Evolutionary conservation across 2,329 filamentous ascomycete species (phyloP).

Genomic region (Penicillium sumatraense): DNA sequence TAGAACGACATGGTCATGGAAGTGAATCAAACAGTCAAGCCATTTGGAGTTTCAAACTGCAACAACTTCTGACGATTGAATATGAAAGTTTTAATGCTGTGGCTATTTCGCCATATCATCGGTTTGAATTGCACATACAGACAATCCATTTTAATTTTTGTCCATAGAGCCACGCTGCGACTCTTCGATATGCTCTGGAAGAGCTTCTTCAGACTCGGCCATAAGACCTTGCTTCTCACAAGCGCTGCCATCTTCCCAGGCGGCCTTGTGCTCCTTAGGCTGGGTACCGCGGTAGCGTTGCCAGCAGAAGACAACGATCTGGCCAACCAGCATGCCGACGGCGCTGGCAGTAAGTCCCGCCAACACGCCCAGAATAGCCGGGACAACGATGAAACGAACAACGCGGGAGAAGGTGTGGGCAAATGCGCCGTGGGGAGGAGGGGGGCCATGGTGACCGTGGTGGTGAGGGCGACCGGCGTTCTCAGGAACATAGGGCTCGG

Average conservation of each 20-base stretch:
- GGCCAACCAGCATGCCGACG: conserved; percentile 54
- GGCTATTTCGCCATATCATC: not conserved
- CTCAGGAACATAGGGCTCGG: conserved; percentile 4
- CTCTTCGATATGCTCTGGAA: conserved; percentile 44
- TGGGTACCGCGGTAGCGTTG: conserved; percentile 42
- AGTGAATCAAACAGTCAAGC: conserved; percentile 2
- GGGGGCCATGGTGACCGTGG: conserved; percentile 34
- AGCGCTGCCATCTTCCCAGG: conserved; percentile 41
- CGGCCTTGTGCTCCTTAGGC: conserved; percentile 29
- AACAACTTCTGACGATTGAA: not conserved
- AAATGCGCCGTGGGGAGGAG: conserved; percentile 37
- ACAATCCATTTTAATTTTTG: conserved; percentile 34
- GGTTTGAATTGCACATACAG: not conserved
- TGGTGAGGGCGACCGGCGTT: conserved; percentile 28
- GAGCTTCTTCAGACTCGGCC: conserved; percentile 37
- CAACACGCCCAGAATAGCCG: conserved; percentile 50
- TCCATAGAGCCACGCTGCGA: conserved; percentile 30
- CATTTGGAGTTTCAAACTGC: not conserved
- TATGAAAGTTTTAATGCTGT: not conserved
- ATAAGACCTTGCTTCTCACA: conserved; percentile 51
- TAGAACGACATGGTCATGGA: conserved; percentile 7
- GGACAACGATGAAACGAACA: conserved; percentile 51
- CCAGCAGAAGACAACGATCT: conserved; percentile 52
- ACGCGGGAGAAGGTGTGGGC: conserved; percentile 45
- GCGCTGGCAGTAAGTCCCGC: conserved; percentile 51